Base-by-base conservation (phyloP, 805 yeast genomes). In the Suhomyces vadensis region DNA sequence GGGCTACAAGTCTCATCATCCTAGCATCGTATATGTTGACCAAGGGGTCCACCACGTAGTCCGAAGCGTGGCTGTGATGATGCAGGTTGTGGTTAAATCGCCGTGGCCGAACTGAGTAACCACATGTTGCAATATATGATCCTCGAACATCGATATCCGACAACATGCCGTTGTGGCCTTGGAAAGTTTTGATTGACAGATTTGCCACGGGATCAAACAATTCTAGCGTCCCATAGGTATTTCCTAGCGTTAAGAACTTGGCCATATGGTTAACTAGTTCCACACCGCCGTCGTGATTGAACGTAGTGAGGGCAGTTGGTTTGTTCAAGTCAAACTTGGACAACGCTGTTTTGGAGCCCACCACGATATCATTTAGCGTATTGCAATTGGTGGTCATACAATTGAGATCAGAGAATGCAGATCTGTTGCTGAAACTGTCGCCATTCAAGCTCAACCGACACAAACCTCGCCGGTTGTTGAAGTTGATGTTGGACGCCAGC, bases 11-110 rank as follows among this genome's bases (percentile, higher is more conserved):
- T 41, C 79, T 76, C 79, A 87, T 71, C 45, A 81, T 77, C 49
- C 95, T 75, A 23, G 88, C 61, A 61, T 94, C 98, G 61, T 81
- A 89, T 16, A 89, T 81, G 52, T 83, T 83, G 16, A 92, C 90
- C 49, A 92, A 74, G 0, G 96, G 92, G 58, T 94, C 98, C 20
- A 64, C 70, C 45, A 70, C 55, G 40, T 52, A 64, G 40, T 64
- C 71, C 33, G 48, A 49, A 6, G 81, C 73, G 7, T 16, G 35
- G 25, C 17, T 14, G 11, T 33, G 48, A 38, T 47, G 47, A 7
- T 23, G 22, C n/a, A n/a, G n/a, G 10, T 41, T 21, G 10, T 25
- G 25, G 33, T 52, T 54, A 37, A 72, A 72, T 6, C 74, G 71
- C 38, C 82, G 81, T 40, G 81, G 78, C 38, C 89, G 78, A 19